phyloP scores from a whole-genome alignment of 345 rosid genomes.

The Corymbia maculata region DNA sequence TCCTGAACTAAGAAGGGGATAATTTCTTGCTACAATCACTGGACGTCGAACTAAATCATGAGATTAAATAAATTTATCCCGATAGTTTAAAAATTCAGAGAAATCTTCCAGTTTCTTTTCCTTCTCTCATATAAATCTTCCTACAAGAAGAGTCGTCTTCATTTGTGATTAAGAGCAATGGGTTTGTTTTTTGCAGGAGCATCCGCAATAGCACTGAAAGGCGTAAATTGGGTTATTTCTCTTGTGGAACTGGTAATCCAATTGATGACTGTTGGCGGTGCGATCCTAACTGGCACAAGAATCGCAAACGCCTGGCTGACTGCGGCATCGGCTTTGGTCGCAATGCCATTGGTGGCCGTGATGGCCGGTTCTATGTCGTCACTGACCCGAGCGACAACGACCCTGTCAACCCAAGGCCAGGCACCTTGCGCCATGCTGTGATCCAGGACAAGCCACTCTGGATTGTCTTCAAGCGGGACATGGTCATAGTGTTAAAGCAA shows the following conservation, averaged over 20 bases:
- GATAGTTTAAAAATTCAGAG: not conserved
- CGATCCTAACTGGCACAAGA: constrained; percentile 28
- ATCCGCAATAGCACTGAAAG: constrained; percentile 16
- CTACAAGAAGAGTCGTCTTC: not conserved
- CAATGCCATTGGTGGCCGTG: constrained; percentile 32
- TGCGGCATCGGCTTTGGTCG: constrained; percentile 32
- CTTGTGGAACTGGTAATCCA: constrained; percentile 14
- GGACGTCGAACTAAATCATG: not conserved
- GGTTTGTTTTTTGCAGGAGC: constrained; percentile 1
- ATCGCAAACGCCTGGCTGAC: constrained; percentile 29
- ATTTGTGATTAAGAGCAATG: not conserved
- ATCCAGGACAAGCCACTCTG: constrained; percentile 30
- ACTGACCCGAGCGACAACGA: constrained; percentile 24
- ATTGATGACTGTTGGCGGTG: constrained; percentile 44
- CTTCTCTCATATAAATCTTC: not conserved
- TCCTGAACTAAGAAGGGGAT: not conserved
- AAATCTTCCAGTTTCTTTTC: not conserved
- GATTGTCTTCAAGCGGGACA: constrained; percentile 32
- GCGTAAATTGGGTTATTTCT: constrained; percentile 14
- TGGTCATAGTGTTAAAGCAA: constrained; percentile 18
- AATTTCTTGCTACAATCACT: not conserved
- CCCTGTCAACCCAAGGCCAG: constrained; percentile 26
- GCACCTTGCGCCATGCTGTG: constrained; percentile 31
- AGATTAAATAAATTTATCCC: not conserved
- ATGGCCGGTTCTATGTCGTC: constrained; percentile 28